Conservation (phyloP, 2,329 filamentous ascomycete species). For the Aspergillus sp. region DNA sequence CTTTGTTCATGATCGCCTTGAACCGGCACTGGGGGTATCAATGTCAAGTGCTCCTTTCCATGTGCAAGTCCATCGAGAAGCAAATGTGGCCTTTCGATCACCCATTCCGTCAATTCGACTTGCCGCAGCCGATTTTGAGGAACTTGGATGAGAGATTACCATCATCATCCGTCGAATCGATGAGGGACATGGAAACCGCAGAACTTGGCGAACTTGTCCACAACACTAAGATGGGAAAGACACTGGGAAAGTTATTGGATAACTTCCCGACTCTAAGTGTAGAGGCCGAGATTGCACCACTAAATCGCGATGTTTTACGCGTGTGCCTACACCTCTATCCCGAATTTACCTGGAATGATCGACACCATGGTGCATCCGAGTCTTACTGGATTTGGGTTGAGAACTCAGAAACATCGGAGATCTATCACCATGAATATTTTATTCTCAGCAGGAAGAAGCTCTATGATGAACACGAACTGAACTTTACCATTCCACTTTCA, state of each 20-base stretch:
- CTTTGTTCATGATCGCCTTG: constrained; percentile 94
- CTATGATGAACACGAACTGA: constrained; percentile 93
- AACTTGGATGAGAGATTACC: constrained; percentile 80
- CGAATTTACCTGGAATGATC: constrained; percentile 93
- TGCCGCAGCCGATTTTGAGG: constrained; percentile 78
- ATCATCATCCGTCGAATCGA: constrained; percentile 71
- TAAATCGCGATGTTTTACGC: constrained; percentile 92
- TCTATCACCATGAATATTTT: constrained; percentile 97
- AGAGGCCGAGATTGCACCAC: constrained; percentile 89
- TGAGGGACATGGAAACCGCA: constrained; percentile 88
- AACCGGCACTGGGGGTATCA: constrained; percentile 96
- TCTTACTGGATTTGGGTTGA: constrained; percentile 99
- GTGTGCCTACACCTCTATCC: constrained; percentile 83
- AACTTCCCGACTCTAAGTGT: constrained; percentile 91
- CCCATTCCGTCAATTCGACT: constrained; percentile 90
- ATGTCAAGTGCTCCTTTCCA: constrained; percentile 82
- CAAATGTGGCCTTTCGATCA: constrained; percentile 94
- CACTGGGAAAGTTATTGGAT: constrained; percentile 75
- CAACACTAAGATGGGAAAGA: constrained; percentile 82
- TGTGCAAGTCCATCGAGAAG: constrained; percentile 97
- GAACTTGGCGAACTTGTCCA: constrained; percentile 91
- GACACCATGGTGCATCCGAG: constrained; percentile 88
- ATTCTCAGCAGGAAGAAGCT: constrained; percentile 87
- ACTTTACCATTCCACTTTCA: constrained; percentile 92
- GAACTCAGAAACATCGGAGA: constrained; percentile 95